Conservation (phyloP, 2,329 filamentous ascomycete genomes). For the Pseudogymnoascus sp. region DNA sequence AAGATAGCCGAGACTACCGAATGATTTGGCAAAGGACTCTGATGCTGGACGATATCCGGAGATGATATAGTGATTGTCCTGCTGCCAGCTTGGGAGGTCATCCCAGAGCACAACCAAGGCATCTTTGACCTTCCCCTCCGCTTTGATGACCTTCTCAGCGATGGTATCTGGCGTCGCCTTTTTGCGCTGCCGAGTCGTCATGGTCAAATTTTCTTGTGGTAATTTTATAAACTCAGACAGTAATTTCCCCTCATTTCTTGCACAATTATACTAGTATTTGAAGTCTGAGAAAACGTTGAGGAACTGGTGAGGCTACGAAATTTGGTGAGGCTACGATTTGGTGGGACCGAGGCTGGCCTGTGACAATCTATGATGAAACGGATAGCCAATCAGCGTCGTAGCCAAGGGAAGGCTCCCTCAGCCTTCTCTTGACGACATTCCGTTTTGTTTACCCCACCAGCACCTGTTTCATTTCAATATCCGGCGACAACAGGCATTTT, state of each 20-base stretch:
- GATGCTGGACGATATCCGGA: conserved; percentile 58
- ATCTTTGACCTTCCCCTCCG: conserved; percentile 31
- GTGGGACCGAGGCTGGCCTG: conserved; percentile 7
- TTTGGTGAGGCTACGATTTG: neutral
- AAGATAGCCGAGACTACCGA: conserved; percentile 50
- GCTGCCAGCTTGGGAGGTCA: conserved; percentile 45
- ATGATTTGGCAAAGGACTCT: conserved; percentile 50
- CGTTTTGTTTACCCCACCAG: conserved; percentile 1
- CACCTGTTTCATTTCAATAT: neutral
- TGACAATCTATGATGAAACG: neutral
- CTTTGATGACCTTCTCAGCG: conserved; percentile 17
- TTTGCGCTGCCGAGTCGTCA: conserved; percentile 24
- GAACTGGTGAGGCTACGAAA: neutral
- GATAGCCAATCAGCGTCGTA: neutral
- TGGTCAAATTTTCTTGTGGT: conserved; percentile 4
- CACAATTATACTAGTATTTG: neutral
- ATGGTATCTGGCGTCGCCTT: conserved; percentile 20
- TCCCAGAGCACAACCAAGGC: conserved; percentile 40
- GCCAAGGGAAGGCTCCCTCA: neutral
- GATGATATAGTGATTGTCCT: conserved; percentile 62
- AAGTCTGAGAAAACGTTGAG: neutral
- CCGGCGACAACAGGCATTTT: neutral
- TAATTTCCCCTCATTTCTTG: neutral
- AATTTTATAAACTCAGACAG: neutral
- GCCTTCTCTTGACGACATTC: conserved; percentile 7